These are phyloP conservation scores for Typha latifolia DNA, from an alignment of 176 grass and related monocot genomes.

Conservation along the genomic window DNA sequence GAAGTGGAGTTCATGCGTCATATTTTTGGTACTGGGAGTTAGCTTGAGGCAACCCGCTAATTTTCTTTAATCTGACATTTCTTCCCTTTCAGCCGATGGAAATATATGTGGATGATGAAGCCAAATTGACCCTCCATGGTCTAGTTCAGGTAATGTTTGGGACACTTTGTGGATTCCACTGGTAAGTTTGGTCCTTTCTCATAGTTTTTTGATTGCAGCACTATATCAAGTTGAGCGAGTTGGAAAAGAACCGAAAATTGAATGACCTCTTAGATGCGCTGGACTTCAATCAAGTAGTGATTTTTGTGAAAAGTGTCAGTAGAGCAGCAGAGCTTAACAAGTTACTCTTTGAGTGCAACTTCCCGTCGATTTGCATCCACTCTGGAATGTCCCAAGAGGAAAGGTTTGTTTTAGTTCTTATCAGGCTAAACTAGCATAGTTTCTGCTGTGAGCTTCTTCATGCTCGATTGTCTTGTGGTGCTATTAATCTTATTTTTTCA, in stretches of 20 bases:
- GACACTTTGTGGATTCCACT: background rate
- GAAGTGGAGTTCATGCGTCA: constrained; percentile 33
- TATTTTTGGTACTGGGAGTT: constrained; percentile 50
- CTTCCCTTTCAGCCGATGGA: constrained; percentile 99
- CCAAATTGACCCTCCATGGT: constrained; percentile 95
- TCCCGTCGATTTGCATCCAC: constrained; percentile 93
- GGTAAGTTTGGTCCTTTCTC: background rate
- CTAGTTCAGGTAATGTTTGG: constrained; percentile 61
- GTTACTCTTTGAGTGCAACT: constrained; percentile 93
- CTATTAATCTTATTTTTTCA: too few relatives aligned
- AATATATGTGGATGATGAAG: constrained; percentile 99
- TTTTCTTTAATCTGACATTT: constrained; percentile 78
- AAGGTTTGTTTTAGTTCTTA: constrained; percentile 25
- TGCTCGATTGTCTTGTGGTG: too few relatives aligned
- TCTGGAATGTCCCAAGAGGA: constrained; percentile 98
- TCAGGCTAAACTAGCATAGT: background rate
- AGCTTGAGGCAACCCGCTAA: constrained; percentile 63
- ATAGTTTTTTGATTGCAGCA: constrained; percentile 33
- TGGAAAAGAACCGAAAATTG: constrained; percentile 93
- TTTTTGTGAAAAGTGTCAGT: constrained; percentile 95
- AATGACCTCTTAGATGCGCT: constrained; percentile 97
- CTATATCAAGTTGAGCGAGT: constrained; percentile 87
- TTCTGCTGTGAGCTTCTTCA: too few relatives aligned
- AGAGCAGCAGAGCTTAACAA: constrained; percentile 95
- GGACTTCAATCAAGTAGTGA: constrained; percentile 98